Evolutionary conservation across 2,329 filamentous ascomycete species (phyloP).

Genomic region (Septoria petroselini): DNA sequence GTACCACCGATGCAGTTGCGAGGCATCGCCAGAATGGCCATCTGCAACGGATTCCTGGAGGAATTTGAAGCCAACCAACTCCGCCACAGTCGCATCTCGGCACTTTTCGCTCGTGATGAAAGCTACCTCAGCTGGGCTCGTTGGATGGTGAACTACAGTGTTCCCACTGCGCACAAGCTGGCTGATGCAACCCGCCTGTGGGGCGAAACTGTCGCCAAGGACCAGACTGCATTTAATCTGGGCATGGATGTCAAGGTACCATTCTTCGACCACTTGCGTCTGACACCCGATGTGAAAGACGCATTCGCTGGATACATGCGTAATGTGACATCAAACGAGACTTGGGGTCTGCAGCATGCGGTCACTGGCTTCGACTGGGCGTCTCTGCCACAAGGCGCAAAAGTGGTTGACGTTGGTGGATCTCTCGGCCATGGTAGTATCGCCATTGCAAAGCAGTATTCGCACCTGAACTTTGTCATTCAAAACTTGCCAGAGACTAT

Average conservation of each 20-base stretch:
- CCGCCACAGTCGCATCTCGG: conserved; percentile 20
- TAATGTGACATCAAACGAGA: conserved; percentile 41
- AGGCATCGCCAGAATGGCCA: conserved; percentile 27
- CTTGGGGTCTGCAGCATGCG: conserved; percentile 55
- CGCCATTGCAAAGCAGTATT: conserved; percentile 43
- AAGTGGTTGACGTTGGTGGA: conserved; percentile 53
- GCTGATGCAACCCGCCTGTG: conserved; percentile 26
- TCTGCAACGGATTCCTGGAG: conserved; percentile 20
- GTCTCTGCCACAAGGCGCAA: conserved; percentile 46
- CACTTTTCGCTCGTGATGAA: conserved; percentile 19
- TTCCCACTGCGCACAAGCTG: conserved; percentile 24
- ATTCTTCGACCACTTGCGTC: conserved; percentile 28
- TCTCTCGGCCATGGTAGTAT: conserved; percentile 46
- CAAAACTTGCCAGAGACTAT: conserved; percentile 43
- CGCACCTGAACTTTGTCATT: conserved; percentile 45
- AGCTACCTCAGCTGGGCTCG: conserved; percentile 24
- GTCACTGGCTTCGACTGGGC: conserved; percentile 55
- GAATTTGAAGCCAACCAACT: conserved; percentile 22
- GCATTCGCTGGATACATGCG: conserved; percentile 29
- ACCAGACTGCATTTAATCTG: conserved; percentile 28
- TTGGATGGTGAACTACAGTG: conserved; percentile 20
- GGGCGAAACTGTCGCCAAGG: conserved; percentile 25
- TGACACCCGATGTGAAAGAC: conserved; percentile 21
- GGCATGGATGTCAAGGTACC: conserved; percentile 23
- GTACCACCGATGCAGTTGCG: conserved; percentile 23